These are phyloP conservation scores for Anisogramma anomala DNA, from an alignment of 2,329 filamentous ascomycete genomes.

Conservation along the genomic window DNA sequence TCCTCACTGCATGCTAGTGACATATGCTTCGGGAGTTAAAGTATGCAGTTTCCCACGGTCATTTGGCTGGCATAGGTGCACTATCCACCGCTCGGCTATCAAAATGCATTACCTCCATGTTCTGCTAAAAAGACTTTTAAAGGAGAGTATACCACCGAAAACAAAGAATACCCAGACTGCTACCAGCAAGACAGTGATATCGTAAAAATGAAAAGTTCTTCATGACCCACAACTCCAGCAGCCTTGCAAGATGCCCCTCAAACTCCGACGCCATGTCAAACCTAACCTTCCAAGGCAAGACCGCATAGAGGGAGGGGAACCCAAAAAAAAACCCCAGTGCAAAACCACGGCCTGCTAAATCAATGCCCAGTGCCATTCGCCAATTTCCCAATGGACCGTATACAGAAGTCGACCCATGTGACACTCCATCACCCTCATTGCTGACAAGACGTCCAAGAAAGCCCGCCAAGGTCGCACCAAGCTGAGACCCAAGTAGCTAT, in stretches of 20 bases:
- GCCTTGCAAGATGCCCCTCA: not conserved
- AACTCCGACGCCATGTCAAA: constrained; percentile 2
- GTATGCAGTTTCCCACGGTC: no score
- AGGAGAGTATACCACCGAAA: not conserved
- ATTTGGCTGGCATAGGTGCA: not conserved
- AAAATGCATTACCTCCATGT: not conserved
- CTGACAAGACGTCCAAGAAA: no score
- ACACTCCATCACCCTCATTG: no score
- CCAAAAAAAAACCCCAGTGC: not conserved
- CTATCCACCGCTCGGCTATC: not conserved
- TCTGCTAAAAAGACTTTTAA: not conserved
- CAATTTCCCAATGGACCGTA: no score
- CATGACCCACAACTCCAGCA: constrained; percentile 9
- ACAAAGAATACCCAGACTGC: not conserved
- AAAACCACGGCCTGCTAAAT: not conserved
- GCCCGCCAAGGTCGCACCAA: not conserved
- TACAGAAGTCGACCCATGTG: no score
- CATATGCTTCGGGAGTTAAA: no score
- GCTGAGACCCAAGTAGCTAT: not conserved
- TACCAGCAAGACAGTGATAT: constrained; percentile 5
- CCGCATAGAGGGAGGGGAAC: not conserved
- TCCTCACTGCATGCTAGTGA: not conserved
- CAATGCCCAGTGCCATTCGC: not conserved
- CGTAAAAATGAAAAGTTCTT: not conserved
- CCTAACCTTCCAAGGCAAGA: not conserved